Evolutionary conservation across 345 rosid species (phyloP).

Genomic region (Raphanus sativus): DNA sequence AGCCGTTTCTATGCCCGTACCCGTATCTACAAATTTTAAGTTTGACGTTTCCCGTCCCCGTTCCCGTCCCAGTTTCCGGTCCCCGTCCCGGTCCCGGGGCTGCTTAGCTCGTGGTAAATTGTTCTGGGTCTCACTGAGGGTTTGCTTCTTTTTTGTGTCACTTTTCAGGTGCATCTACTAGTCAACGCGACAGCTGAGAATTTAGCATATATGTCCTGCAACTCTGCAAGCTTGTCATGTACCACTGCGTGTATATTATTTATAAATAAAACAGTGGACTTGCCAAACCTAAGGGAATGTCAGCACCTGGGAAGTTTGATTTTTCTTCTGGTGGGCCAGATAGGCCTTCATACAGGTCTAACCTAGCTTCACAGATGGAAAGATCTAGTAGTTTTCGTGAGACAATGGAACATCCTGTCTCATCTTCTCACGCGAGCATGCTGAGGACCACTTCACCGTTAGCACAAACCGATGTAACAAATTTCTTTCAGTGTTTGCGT

Average conservation of each 20-base stretch:
- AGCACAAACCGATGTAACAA: slow-evolving; percentile 67
- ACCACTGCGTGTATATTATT: slow-evolving; percentile 53
- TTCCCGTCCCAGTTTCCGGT: too few relatives aligned
- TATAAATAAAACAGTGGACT: slow-evolving; percentile 48
- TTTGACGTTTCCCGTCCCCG: too few relatives aligned
- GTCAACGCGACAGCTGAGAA: slow-evolving; percentile 31
- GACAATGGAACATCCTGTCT: slow-evolving; percentile 64
- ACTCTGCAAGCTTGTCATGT: slow-evolving; percentile 63
- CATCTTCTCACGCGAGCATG: slow-evolving; percentile 68
- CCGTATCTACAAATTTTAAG: too few relatives aligned
- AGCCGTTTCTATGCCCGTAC: too few relatives aligned
- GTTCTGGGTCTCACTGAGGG: slow-evolving; percentile 1
- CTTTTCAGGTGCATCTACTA: slow-evolving; percentile 50
- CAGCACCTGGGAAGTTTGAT: slow-evolving; percentile 86
- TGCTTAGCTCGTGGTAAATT: slow-evolving; percentile 7
- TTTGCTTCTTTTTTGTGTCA: slow-evolving; percentile 27
- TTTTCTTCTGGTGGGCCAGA: slow-evolving; percentile 82
- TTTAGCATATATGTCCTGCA: slow-evolving; percentile 55
- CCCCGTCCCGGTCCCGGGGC: too few relatives aligned
- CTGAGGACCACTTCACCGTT: slow-evolving; percentile 60
- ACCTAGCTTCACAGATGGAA: slow-evolving; percentile 67
- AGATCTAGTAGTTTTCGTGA: slow-evolving; percentile 89
- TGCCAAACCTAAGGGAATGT: slow-evolving; percentile 59
- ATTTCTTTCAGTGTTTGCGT: slow-evolving; percentile 69
- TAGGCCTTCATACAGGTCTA: slow-evolving; percentile 81